A percentile compares a stretch with the other conserved stretches of the same genome.
phyloP scores from a whole-genome alignment of 2,329 filamentous ascomycete species.

The Fusarium tricinctum region DNA sequence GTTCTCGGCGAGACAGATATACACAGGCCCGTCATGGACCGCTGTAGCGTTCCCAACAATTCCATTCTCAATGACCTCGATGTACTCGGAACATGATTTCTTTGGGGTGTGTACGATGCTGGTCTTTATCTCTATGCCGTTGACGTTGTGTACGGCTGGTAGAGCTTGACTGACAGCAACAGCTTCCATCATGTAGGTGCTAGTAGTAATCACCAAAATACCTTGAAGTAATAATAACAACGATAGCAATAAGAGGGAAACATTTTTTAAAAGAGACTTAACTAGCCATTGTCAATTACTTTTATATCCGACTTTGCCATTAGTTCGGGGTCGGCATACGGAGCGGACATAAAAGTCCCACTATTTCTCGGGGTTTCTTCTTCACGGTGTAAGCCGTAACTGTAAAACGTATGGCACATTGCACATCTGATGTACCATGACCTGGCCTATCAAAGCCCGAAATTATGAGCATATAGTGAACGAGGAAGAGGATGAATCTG shows the following conservation, averaged over 20 bases:
- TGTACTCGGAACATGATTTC: not conserved
- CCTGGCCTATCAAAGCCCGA: too few species aligned
- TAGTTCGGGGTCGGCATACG: slow-evolving; percentile 3
- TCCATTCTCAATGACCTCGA: slow-evolving; percentile 4
- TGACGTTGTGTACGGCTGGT: slow-evolving; percentile 4
- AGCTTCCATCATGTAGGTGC: not conserved
- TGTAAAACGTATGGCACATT: too few species aligned
- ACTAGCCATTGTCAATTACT: not conserved
- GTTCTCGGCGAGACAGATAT: slow-evolving; percentile 23
- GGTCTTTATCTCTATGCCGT: slow-evolving; percentile 16
- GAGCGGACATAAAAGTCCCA: slow-evolving; percentile 3
- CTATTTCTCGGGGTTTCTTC: not conserved
- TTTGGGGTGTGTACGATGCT: slow-evolving; percentile 15
- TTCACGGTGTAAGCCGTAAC: too few species aligned
- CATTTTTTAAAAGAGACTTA: too few species aligned
- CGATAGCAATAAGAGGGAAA: too few species aligned
- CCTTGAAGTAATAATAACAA: not conserved
- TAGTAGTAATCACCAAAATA: not conserved
- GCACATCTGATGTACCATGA: too few species aligned
- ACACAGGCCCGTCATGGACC: slow-evolving; percentile 20
- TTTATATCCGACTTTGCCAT: not conserved
- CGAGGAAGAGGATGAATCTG: too few species aligned
- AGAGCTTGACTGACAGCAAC: slow-evolving; percentile 10
- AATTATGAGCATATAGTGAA: too few species aligned
- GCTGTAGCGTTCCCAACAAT: slow-evolving; percentile 10